Conservation (phyloP, 164 flowering plant species). For the Buxus sempervirens region DNA sequence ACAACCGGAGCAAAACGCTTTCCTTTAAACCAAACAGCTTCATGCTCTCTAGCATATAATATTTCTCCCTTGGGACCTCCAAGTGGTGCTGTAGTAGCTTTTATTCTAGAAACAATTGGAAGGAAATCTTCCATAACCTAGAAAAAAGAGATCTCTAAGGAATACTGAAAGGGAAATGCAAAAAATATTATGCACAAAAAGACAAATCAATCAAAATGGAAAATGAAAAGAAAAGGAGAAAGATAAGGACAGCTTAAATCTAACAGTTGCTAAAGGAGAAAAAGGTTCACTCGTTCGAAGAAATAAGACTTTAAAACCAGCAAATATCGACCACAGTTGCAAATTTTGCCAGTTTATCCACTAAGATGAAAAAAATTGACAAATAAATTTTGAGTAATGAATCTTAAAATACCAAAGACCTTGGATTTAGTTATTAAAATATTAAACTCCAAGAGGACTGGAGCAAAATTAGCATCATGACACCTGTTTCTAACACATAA, state of each 20-base stretch:
- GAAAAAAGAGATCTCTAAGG: background rate
- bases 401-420: background rate
- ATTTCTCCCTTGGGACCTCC: constrained; percentile 95
- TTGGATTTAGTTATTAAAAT: background rate
- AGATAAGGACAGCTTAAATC: background rate
- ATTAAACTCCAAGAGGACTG: background rate
- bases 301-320: background rate
- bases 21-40: constrained; percentile 97
- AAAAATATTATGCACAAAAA: background rate
- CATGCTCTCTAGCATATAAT: constrained; percentile 83
- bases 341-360: background rate
- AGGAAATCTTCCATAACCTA: constrained; percentile 87
- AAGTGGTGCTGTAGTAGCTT: constrained; percentile 68
- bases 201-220: background rate
- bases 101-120: constrained; percentile 75
- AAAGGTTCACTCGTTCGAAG: background rate
- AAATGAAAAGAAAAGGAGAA: too few relatives aligned
- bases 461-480: background rate
- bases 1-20: constrained; percentile 74
- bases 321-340: background rate
- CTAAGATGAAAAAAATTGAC: background rate
- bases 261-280: background rate
- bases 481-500: background rate
- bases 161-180: background rate
- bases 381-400: background rate